phyloP scores from a whole-genome alignment of 352 stramenopile species.

The Thraustotheca clavata region DNA sequence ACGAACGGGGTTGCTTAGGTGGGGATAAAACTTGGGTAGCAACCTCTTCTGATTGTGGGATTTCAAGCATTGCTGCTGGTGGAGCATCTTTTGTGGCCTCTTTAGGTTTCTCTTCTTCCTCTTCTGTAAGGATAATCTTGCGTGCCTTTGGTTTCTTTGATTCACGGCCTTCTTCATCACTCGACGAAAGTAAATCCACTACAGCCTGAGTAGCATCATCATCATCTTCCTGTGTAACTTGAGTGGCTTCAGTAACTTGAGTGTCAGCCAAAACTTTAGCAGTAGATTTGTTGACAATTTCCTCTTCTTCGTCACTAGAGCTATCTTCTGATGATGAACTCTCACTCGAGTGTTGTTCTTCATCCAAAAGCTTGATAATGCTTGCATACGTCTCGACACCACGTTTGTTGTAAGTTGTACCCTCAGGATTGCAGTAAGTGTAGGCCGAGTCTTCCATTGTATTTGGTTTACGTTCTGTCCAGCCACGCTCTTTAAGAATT shows the following conservation, averaged over 20 bases:
- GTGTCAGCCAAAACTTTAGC: slow-evolving; percentile 1
- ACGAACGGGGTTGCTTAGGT: not conserved
- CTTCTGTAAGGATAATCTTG: too few relatives aligned
- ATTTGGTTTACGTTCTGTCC: not conserved
- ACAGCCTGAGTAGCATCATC: not conserved
- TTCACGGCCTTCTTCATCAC: not conserved
- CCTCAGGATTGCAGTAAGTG: slow-evolving; percentile 8
- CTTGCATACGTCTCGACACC: not conserved
- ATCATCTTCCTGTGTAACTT: too few relatives aligned
- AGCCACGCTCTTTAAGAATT: not conserved
- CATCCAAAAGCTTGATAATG: not conserved
- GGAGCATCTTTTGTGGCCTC: not conserved
- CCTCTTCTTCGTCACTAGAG: slow-evolving; percentile 10
- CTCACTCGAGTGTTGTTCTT: slow-evolving; percentile 2
- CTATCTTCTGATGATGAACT: not conserved
- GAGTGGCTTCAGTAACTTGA: too few relatives aligned
- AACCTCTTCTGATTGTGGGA: not conserved
- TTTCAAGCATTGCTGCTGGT: not conserved
- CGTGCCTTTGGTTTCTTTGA: too few relatives aligned
- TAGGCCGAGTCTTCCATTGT: not conserved
- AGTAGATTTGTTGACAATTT: too few relatives aligned
- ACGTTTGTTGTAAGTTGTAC: slow-evolving; percentile 3
- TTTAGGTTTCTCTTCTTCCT: too few relatives aligned
- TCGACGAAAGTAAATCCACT: not conserved
- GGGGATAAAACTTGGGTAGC: not conserved